These are phyloP conservation scores for Tagetes patula DNA, from an alignment of 129 eudicot species.

Conservation along the genomic window DNA sequence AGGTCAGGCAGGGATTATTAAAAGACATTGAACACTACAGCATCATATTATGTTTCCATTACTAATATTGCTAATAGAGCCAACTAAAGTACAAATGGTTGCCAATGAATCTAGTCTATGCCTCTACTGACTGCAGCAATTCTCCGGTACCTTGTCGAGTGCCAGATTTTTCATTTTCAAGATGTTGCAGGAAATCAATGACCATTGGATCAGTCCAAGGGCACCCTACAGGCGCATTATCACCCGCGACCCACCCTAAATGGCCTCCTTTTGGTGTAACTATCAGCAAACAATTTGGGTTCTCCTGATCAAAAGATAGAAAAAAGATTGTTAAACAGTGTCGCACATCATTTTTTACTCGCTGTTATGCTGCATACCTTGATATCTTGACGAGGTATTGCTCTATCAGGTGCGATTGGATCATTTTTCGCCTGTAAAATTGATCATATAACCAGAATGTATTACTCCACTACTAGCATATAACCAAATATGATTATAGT, in stretches of 20 bases:
- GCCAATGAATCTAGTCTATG: slow-evolving; percentile 18
- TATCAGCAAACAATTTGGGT: slow-evolving; percentile 70
- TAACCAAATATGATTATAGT: background rate
- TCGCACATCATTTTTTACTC: background rate
- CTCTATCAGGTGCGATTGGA: slow-evolving; percentile 94
- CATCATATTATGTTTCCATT: background rate
- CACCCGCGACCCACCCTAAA: slow-evolving; percentile 96
- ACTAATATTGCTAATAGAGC: background rate
- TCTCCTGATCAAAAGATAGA: slow-evolving; percentile 45
- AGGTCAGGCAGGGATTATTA: too few relatives aligned
- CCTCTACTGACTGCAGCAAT: slow-evolving; percentile 25
- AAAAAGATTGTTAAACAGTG: background rate
- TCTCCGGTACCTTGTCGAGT: slow-evolving; percentile 16
- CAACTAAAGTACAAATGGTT: slow-evolving; percentile 13
- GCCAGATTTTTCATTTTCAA: slow-evolving; percentile 41
- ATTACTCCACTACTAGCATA: too few relatives aligned
- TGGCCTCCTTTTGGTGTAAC: slow-evolving; percentile 99
- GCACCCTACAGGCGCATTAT: slow-evolving; percentile 72
- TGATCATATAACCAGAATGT: background rate
- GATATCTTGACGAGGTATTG: slow-evolving; percentile 85
- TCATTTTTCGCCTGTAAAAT: slow-evolving; percentile 87
- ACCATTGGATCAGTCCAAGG: slow-evolving; percentile 97
- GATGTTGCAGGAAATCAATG: slow-evolving; percentile 81
- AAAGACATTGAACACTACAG: too few relatives aligned
- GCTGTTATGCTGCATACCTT: slow-evolving; percentile 44